A percentile compares a stretch with the other conserved stretches of the same genome.
Conservation (phyloP, 306 rosid species). For the Cotoneaster glaucophyllus region DNA sequence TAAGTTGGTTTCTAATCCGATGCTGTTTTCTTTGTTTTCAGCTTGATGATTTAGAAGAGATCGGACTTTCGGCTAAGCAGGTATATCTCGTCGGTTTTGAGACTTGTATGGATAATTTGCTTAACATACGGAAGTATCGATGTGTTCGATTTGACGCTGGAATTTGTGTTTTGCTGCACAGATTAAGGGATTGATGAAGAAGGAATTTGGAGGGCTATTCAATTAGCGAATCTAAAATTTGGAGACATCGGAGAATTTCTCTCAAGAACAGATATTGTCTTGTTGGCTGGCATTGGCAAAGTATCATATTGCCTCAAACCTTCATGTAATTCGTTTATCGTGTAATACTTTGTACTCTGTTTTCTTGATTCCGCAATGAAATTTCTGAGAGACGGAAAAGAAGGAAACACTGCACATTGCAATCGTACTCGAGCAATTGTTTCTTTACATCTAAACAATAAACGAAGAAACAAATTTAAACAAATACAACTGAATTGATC, state of each 20-base stretch:
- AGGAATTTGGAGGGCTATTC: constrained; percentile 50
- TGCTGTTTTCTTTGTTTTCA: constrained; percentile 13
- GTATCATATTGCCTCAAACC: constrained; percentile 30
- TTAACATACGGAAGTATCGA: neutral
- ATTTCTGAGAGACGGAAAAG: neutral
- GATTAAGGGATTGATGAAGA: constrained; percentile 57
- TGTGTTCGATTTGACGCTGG: neutral
- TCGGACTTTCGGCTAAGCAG: constrained; percentile 85
- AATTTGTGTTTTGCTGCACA: constrained; percentile 14
- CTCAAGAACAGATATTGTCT: neutral
- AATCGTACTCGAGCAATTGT: neutral
- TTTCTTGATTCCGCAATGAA: neutral
- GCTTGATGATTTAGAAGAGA: constrained; percentile 75
- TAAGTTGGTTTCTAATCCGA: neutral
- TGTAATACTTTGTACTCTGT: neutral
- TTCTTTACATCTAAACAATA: neutral
- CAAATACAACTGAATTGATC: neutral
- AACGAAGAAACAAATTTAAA: neutral
- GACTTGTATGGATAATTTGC: neutral
- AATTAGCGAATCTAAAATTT: constrained; percentile 13
- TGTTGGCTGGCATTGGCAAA: constrained; percentile 21
- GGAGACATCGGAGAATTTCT: neutral
- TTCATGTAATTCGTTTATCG: neutral
- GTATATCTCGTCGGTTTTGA: constrained; percentile 24
- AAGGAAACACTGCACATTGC: neutral